These are phyloP conservation scores for Teratosphaeria pseudoeucalypti DNA, from an alignment of 2,329 filamentous ascomycete genomes.

Conservation along the genomic window DNA sequence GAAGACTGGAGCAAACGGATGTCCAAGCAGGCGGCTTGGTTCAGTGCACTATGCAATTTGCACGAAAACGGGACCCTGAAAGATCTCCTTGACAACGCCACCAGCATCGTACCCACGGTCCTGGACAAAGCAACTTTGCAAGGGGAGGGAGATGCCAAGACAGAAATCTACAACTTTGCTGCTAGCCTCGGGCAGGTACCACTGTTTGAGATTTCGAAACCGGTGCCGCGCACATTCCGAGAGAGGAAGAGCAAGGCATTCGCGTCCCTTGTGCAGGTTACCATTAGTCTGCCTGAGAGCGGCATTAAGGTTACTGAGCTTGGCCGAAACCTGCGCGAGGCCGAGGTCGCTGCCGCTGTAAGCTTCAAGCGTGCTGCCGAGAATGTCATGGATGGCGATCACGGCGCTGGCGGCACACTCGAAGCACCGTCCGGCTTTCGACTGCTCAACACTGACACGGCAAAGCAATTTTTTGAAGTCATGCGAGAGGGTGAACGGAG, in stretches of 20 bases:
- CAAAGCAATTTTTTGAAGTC: slow-evolving; percentile 28
- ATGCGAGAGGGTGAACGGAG: slow-evolving; percentile 14
- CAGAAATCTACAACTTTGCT: slow-evolving; percentile 33
- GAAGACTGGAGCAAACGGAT: slow-evolving; percentile 1
- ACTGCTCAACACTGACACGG: slow-evolving; percentile 28
- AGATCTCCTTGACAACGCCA: slow-evolving; percentile 5
- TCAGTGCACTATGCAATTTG: slow-evolving; percentile 8
- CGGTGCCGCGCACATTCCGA: not conserved
- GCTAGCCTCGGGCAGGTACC: slow-evolving; percentile 30
- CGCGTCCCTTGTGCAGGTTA: slow-evolving; percentile 9
- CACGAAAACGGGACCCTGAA: slow-evolving; percentile 8
- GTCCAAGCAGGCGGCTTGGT: slow-evolving; percentile 12
- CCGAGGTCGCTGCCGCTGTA: slow-evolving; percentile 28
- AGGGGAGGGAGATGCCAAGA: slow-evolving; percentile 17
- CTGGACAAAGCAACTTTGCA: slow-evolving; percentile 10
- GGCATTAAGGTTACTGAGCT: slow-evolving; percentile 23
- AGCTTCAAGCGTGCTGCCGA: slow-evolving; percentile 31
- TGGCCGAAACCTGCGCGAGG: slow-evolving; percentile 17
- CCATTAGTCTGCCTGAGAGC: slow-evolving; percentile 28
- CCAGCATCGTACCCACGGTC: slow-evolving; percentile 5
- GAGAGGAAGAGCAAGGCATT: not conserved
- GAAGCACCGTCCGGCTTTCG: slow-evolving; percentile 16
- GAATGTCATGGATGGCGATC: slow-evolving; percentile 16
- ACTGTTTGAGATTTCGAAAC: slow-evolving; percentile 6
- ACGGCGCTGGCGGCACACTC: slow-evolving; percentile 3